Evolutionary conservation across 2,329 filamentous ascomycete species (phyloP).

Genomic region (Pseudogymnoascus sp.): DNA sequence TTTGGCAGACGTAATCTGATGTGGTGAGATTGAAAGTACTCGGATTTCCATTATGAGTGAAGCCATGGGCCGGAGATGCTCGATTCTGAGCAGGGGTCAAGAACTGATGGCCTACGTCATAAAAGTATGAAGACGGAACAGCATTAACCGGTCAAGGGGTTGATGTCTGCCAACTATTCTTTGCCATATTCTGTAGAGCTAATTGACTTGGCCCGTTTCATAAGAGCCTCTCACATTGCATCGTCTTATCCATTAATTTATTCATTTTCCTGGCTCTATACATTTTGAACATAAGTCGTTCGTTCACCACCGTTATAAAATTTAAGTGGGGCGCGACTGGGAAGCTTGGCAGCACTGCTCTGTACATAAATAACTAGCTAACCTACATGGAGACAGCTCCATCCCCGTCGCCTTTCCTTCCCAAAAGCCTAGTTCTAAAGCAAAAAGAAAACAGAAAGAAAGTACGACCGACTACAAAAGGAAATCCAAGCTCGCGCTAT

Average conservation of each 20-base stretch:
- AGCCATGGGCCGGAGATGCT: neutral
- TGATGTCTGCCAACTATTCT: neutral
- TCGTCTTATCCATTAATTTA: neutral
- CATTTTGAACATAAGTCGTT: neutral
- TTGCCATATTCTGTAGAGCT: neutral
- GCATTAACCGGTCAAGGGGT: neutral
- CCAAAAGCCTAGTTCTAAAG: neutral
- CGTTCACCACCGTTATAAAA: neutral
- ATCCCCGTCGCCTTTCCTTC: neutral
- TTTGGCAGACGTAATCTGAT: neutral
- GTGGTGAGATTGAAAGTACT: neutral
- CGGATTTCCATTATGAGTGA: neutral
- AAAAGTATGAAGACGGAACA: neutral
- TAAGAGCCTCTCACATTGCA: neutral
- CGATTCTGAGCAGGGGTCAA: neutral
- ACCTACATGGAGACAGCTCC: neutral
- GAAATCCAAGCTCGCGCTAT: neutral
- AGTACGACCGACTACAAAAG: neutral
- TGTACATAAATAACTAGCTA: neutral
- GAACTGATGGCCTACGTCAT: neutral
- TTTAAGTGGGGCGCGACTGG: neutral
- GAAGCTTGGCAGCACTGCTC: neutral
- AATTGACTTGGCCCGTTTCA: neutral
- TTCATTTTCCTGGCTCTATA: neutral
- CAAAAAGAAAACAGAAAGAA: neutral